These are phyloP conservation scores for Mycena haematopus DNA, from an alignment of 768 basidiomycete species.

Conservation along the genomic window DNA sequence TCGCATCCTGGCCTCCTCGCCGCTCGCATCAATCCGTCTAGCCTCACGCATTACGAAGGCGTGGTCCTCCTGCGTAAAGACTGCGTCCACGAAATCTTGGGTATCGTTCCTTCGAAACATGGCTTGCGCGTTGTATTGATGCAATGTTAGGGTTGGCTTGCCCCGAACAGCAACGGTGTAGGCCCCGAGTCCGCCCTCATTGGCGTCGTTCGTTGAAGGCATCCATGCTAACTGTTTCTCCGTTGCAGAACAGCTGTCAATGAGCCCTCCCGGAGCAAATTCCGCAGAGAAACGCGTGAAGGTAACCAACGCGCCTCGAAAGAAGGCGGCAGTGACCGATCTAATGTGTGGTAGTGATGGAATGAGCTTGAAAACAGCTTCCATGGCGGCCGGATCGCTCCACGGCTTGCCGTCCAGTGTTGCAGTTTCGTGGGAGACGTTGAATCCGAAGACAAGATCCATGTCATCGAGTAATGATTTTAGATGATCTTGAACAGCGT, in stretches of 20 bases:
- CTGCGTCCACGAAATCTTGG: background rate
- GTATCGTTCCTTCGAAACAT: background rate
- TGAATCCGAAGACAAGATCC: background rate
- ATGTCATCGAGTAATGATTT: background rate
- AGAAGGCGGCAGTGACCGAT: slow-evolving; percentile 9
- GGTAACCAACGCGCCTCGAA: slow-evolving; percentile 27
- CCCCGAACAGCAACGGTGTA: background rate
- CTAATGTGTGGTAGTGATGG: slow-evolving; percentile 13
- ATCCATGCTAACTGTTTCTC: no score
- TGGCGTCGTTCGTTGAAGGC: slow-evolving; percentile 18
- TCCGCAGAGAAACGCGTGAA: slow-evolving; percentile 37
- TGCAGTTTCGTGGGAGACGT: background rate
- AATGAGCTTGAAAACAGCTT: background rate
- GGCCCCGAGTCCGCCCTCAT: background rate
- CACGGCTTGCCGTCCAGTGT: slow-evolving; percentile 13
- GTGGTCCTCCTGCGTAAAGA: background rate
- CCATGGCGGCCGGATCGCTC: background rate
- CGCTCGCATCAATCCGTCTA: background rate
- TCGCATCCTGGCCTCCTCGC: background rate
- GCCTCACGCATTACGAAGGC: background rate
- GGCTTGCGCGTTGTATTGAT: background rate
- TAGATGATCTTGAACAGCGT: background rate
- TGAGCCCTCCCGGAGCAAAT: slow-evolving; percentile 37
- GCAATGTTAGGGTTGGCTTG: background rate
- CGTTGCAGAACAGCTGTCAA: slow-evolving; percentile 33